Conservation (phyloP, 805 yeast species). For the Suhomyces kilbournensis region DNA sequence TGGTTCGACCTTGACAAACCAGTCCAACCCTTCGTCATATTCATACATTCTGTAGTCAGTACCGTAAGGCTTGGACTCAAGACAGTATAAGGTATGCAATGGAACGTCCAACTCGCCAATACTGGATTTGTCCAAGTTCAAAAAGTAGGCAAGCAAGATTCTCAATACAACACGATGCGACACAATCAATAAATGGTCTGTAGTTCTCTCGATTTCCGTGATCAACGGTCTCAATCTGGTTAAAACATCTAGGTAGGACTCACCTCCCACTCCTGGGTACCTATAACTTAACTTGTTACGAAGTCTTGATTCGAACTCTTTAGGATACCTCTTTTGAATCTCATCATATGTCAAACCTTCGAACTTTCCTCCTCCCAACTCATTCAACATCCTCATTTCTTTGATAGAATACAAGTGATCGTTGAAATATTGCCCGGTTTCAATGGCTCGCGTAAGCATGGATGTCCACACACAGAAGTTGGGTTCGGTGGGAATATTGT, state of each 20-base stretch:
- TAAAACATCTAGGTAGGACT: constrained; percentile 89
- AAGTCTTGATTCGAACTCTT: constrained; percentile 74
- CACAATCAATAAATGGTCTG: constrained; percentile 77
- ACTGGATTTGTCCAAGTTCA: constrained; percentile 74
- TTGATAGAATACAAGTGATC: constrained; percentile 74
- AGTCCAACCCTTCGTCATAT: constrained; percentile 72
- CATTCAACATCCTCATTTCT: constrained; percentile 91
- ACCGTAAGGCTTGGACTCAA: constrained; percentile 94
- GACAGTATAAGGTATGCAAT: constrained; percentile 80
- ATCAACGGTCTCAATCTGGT: constrained; percentile 86
- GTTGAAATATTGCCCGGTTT: constrained; percentile 74
- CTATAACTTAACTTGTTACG: constrained; percentile 79
- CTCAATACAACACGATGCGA: constrained; percentile 92
- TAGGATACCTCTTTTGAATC: constrained; percentile 67
- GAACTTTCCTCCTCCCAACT: constrained; percentile 86
- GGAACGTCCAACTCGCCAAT: constrained; percentile 93
- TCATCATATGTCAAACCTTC: constrained; percentile 93
- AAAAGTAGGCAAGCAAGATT: constrained; percentile 80
- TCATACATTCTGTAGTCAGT: constrained; percentile 91
- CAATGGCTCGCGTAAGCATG: constrained; percentile 73
- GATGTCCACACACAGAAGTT: constrained; percentile 91
- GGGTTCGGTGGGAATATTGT: constrained; percentile 53
- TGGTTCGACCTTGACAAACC: constrained; percentile 67
- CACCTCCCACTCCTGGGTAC: constrained; percentile 98
- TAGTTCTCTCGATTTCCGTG: constrained; percentile 88